Evolutionary conservation across 1,284 basidiomycete species (phyloP).

Genomic region (Cryptococcus sp.): DNA sequence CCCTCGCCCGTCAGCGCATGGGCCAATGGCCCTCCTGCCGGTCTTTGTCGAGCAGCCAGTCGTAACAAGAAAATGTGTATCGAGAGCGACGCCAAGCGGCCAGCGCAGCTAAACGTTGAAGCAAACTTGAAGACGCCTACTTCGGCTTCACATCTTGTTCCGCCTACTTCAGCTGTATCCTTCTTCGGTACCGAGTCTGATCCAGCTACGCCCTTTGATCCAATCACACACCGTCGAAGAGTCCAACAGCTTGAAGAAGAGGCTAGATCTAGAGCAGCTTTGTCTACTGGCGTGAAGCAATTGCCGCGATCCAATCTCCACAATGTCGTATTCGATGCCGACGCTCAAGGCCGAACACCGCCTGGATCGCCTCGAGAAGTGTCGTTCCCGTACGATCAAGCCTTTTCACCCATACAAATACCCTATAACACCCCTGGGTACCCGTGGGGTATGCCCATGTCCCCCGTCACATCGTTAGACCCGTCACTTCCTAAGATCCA

Average conservation of each 20-base stretch:
- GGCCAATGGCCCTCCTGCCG: conserved; percentile 30
- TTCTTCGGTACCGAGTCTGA: conserved; percentile 45
- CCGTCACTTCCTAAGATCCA: conserved; percentile 16
- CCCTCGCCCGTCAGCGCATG: conserved; percentile 21
- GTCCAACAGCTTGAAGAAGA: conserved; percentile 14
- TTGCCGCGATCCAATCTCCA: conserved; percentile 8
- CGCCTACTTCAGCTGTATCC: conserved; percentile 31
- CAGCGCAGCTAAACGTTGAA: background rate
- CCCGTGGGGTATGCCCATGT: conserved; percentile 48
- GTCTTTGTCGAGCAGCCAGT: conserved; percentile 8
- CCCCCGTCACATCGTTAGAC: conserved; percentile 18
- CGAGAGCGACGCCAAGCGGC: conserved; percentile 2
- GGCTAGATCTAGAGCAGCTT: background rate
- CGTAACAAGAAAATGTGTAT: conserved; percentile 21
- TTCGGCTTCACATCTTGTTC: conserved; percentile 11
- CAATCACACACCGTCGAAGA: conserved; percentile 16
- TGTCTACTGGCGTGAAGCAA: background rate
- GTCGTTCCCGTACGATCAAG: background rate
- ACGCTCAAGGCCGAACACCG: background rate
- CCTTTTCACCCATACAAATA: background rate
- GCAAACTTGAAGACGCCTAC: conserved; percentile 4
- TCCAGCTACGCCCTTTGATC: conserved; percentile 42
- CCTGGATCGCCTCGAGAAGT: background rate
- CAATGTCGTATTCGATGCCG: conserved; percentile 1
- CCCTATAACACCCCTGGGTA: conserved; percentile 20